phyloP scores from a whole-genome alignment of 306 rosid genomes.

The Vachellia collinsii region DNA sequence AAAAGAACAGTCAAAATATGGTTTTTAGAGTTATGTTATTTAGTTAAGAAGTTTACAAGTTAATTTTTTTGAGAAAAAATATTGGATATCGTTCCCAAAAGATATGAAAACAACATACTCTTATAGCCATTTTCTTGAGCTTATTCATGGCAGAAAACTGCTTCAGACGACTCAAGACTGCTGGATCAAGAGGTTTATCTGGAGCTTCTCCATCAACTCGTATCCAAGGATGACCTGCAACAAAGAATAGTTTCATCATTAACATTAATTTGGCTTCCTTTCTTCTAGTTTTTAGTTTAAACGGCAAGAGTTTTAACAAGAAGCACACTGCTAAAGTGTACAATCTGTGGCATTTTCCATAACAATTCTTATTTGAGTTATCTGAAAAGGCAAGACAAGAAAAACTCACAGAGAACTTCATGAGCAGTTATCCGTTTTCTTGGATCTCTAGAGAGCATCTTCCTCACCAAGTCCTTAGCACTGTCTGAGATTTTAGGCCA shows the following conservation, averaged over 20 bases:
- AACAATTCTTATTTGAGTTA: not conserved
- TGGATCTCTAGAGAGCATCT: constrained; percentile 78
- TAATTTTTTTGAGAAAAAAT: not conserved
- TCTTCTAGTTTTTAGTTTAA: not conserved
- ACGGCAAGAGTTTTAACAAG: not conserved
- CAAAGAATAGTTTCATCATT: constrained; percentile 19
- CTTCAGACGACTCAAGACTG: constrained; percentile 71
- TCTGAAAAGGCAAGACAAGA: not conserved
- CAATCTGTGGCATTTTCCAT: not conserved
- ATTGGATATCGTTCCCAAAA: not conserved
- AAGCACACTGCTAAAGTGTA: constrained; percentile 3
- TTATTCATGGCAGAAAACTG: constrained; percentile 83
- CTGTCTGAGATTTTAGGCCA: constrained; percentile 79
- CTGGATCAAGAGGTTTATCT: constrained; percentile 75
- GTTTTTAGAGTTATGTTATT: constrained; percentile 6
- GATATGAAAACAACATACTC: constrained; percentile 47
- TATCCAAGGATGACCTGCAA: constrained; percentile 89
- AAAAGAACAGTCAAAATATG: constrained; percentile 12
- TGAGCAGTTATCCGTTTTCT: constrained; percentile 63
- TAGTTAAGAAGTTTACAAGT: constrained; percentile 1
- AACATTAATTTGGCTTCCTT: not conserved
- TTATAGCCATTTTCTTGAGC: constrained; percentile 82
- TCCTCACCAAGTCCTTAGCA: constrained; percentile 76
- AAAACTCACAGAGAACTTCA: constrained; percentile 77
- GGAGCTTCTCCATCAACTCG: constrained; percentile 74